Evolutionary conservation across 192 early-diverging fungal genomes (phyloP).

Genomic region (Entrophospora sp.): DNA sequence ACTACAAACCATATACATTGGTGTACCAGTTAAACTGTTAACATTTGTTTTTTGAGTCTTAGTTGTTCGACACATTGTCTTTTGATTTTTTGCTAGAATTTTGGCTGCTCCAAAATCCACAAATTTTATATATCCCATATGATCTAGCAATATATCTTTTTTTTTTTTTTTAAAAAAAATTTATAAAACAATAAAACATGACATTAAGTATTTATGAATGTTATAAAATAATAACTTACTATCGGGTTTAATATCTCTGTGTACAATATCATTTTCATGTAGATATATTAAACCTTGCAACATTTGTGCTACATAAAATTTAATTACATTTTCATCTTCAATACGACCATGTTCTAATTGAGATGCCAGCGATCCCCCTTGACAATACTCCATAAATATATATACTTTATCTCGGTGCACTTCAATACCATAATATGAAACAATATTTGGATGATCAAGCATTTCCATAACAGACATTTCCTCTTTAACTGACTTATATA

Average conservation of each 20-base stretch:
- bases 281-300: conserved; percentile 77
- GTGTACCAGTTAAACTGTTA: conserved; percentile 52
- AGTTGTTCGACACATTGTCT: conserved; percentile 42
- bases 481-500: conserved; percentile 70
- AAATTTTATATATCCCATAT: conserved; percentile 70
- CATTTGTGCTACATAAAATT: conserved; percentile 73
- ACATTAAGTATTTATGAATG: too few relatives aligned
- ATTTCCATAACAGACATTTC: conserved; percentile 91
- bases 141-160: conserved; percentile 73
- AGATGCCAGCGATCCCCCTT: conserved; percentile 61
- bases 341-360: conserved; percentile 74
- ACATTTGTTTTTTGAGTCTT: conserved; percentile 41
- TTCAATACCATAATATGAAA: conserved; percentile 85
- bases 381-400: conserved; percentile 90
- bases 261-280: conserved; percentile 75
- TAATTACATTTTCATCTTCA: conserved; percentile 61
- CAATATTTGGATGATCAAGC: conserved; percentile 83
- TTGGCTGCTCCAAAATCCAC: conserved; percentile 90
- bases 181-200: not conserved
- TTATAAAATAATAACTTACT: conserved; percentile 42
- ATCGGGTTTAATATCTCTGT: conserved; percentile 83
- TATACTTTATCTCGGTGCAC: conserved; percentile 83
- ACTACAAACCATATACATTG: conserved; percentile 57
- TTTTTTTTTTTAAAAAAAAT: not conserved
- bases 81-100: conserved; percentile 67